phyloP scores from a whole-genome alignment of 2,329 filamentous ascomycete genomes.

The Stromatinia cepivora region DNA sequence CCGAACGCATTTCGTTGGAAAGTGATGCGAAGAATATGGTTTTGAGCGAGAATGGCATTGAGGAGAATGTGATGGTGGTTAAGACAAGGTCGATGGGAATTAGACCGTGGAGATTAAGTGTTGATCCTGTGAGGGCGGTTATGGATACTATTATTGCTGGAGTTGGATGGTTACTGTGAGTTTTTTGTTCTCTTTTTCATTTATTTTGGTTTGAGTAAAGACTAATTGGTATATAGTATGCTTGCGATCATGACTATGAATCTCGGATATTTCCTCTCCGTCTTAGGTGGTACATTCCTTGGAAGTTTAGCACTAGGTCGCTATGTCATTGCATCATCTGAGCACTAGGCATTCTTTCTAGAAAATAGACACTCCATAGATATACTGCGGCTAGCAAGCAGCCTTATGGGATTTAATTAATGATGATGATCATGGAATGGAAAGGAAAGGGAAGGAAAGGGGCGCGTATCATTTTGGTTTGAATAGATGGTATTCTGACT shows the following conservation, averaged over 20 bases:
- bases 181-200: slow-evolving; percentile 35
- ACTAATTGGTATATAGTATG: slow-evolving; percentile 60
- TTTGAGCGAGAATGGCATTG: slow-evolving; percentile 73
- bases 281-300: slow-evolving; percentile 78
- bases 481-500: background rate
- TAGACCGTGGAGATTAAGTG: slow-evolving; percentile 77
- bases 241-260: slow-evolving; percentile 90
- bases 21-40: slow-evolving; percentile 62
- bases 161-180: slow-evolving; percentile 83
- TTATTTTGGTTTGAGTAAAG: slow-evolving; percentile 23
- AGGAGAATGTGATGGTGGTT: slow-evolving; percentile 78
- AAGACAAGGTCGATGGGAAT: slow-evolving; percentile 53
- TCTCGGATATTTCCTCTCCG: slow-evolving; percentile 78
- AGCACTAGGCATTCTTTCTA: slow-evolving; percentile 28
- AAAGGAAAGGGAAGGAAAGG: too few species aligned
- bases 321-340: slow-evolving; percentile 30
- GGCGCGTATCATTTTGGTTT: background rate
- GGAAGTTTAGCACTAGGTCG: slow-evolving; percentile 64
- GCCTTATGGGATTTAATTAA: slow-evolving; percentile 14
- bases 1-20: slow-evolving; percentile 43
- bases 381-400: slow-evolving; percentile 24
- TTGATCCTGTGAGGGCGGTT: slow-evolving; percentile 71
- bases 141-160: slow-evolving; percentile 73
- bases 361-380: background rate
- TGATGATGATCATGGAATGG: slow-evolving; percentile 5